These are phyloP conservation scores for Linaria vulgaris DNA, from an alignment of 257 asterid genomes.

Conservation along the genomic window DNA sequence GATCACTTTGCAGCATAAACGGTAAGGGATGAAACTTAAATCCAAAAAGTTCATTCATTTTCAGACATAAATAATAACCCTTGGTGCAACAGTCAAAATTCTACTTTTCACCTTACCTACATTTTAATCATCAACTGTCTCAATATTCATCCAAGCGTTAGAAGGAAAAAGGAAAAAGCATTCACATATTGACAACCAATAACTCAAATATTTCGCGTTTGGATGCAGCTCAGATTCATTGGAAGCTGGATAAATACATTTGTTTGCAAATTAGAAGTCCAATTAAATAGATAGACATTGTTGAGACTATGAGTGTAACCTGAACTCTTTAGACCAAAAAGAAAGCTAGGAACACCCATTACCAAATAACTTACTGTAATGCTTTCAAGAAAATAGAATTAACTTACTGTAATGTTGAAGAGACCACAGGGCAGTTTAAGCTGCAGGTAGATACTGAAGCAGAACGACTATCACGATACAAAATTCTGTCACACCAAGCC, in stretches of 20 bases:
- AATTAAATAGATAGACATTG: not conserved
- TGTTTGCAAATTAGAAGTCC: not conserved
- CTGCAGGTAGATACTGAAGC: conserved; percentile 66
- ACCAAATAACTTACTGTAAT: conserved; percentile 60
- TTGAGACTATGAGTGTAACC: not conserved
- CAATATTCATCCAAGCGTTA: not conserved
- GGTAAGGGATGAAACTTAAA: too few relatives aligned
- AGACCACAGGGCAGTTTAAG: conserved; percentile 90
- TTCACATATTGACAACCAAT: not conserved
- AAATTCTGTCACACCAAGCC: conserved; percentile 98
- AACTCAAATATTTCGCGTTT: not conserved
- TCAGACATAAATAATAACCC: too few relatives aligned
- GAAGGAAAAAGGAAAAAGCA: not conserved
- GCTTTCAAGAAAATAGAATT: too few relatives aligned
- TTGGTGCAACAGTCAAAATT: too few relatives aligned
- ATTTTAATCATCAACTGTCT: too few relatives aligned
- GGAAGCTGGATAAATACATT: not conserved
- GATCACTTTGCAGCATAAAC: too few relatives aligned
- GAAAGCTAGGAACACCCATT: conserved; percentile 7
- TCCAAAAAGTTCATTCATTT: too few relatives aligned
- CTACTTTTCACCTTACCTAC: too few relatives aligned
- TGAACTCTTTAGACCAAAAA: not conserved
- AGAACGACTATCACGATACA: conserved; percentile 86
- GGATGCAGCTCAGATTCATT: not conserved
- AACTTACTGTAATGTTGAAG: conserved; percentile 75